phyloP scores from a whole-genome alignment of 306 rosid species.

The Cucurbita ficifolia region DNA sequence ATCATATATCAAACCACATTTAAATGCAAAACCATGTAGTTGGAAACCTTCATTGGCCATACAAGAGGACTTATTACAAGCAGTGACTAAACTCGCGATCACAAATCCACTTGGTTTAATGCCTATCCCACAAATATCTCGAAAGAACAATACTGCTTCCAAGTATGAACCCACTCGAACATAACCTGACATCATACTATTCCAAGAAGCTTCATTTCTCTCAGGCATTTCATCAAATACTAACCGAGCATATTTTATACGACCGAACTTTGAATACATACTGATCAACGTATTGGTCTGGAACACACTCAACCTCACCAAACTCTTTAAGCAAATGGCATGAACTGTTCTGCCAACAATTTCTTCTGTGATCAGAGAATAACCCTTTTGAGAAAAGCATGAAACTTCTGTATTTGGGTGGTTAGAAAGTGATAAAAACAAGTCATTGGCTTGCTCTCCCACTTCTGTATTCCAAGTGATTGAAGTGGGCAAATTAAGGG shows the following conservation, averaged over 20 bases:
- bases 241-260: conserved; percentile 27
- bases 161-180: conserved; percentile 40
- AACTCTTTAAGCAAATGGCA: conserved; percentile 43
- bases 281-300: conserved; percentile 49
- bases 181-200: conserved; percentile 67
- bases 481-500: neutral
- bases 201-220: conserved; percentile 83
- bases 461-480: conserved; percentile 25
- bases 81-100: conserved; percentile 61
- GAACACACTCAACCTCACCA: conserved; percentile 34
- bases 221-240: conserved; percentile 46
- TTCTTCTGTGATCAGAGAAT: conserved; percentile 48
- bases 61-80: conserved; percentile 62
- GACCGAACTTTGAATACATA: conserved; percentile 55
- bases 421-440: conserved; percentile 19
- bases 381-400: conserved; percentile 52
- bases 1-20: conserved; percentile 41
- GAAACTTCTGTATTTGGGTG: conserved; percentile 56
- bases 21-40: conserved; percentile 57
- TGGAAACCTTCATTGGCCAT: conserved; percentile 47
- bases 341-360: conserved; percentile 51
- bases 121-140: conserved; percentile 28
- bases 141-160: conserved; percentile 45
- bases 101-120: conserved; percentile 41
- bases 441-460: conserved; percentile 20